Evolutionary conservation across 805 yeast species (phyloP).

Genomic region (Yarrowia deformans): DNA sequence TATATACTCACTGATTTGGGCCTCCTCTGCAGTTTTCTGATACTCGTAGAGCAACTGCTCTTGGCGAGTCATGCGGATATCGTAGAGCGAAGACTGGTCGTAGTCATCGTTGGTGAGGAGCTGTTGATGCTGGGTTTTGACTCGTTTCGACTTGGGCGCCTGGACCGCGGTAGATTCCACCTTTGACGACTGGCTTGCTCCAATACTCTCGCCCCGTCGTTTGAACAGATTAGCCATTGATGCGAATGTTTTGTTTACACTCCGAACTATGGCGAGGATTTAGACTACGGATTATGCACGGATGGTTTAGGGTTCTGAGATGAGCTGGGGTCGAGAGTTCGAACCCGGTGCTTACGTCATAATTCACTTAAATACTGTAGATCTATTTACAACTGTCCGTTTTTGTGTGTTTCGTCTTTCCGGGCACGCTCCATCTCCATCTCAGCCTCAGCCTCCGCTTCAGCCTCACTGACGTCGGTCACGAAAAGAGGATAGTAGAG

Average conservation of each 20-base stretch:
- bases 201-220: constrained; percentile 29
- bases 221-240: constrained; percentile 24
- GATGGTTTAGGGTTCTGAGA: not conserved
- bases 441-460: constrained; percentile 10
- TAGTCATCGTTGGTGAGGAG: not conserved
- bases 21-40: constrained; percentile 27
- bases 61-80: constrained; percentile 23
- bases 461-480: constrained; percentile 24
- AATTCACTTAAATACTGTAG: not conserved
- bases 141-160: constrained; percentile 19
- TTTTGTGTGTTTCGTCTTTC: not conserved
- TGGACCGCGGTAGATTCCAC: not conserved
- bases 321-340: not conserved
- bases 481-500: constrained; percentile 28
- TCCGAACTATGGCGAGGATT: not conserved
- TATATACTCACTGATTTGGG: constrained; percentile 21
- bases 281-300: constrained; percentile 24
- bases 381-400: constrained; percentile 23
- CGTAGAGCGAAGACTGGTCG: not conserved
- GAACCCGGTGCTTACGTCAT: not conserved
- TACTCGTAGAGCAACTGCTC: constrained; percentile 27
- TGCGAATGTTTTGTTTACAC: constrained; percentile 22
- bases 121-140: constrained; percentile 9
- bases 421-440: constrained; percentile 1
- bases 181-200: not conserved